phyloP scores from a whole-genome alignment of 805 yeast genomes.

The Clavispora phyllophila region DNA sequence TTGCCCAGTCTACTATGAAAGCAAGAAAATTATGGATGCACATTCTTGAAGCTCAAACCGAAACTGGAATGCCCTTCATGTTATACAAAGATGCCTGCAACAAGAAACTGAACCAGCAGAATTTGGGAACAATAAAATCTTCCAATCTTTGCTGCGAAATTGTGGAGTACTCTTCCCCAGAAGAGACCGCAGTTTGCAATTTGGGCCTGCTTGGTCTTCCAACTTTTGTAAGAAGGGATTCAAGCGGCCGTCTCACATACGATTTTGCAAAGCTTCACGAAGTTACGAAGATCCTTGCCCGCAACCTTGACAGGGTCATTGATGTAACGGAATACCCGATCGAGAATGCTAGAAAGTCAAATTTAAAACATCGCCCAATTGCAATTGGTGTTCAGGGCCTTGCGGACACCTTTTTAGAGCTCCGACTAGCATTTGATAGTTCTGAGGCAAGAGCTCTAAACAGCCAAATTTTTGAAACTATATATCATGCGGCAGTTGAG shows the following conservation, averaged over 20 bases:
- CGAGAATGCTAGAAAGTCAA: slow-evolving; percentile 66
- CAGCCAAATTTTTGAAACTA: slow-evolving; percentile 87
- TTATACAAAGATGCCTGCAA: slow-evolving; percentile 92
- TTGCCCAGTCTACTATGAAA: slow-evolving; percentile 50
- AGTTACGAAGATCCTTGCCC: slow-evolving; percentile 70
- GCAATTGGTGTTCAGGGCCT: slow-evolving; percentile 99
- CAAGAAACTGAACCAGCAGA: slow-evolving; percentile 81
- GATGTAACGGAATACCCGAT: slow-evolving; percentile 86
- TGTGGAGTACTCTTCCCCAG: slow-evolving; percentile 85
- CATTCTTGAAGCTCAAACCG: slow-evolving; percentile 87
- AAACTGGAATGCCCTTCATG: slow-evolving; percentile 95
- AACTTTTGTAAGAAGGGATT: slow-evolving; percentile 46
- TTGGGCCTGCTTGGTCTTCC: slow-evolving; percentile 90
- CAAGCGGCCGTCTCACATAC: slow-evolving; percentile 46
- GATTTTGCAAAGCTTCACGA: slow-evolving; percentile 73
- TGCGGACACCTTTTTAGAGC: slow-evolving; percentile 79
- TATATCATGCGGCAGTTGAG: slow-evolving; percentile 90
- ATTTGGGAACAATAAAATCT: slow-evolving; percentile 86
- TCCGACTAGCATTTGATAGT: slow-evolving; percentile 85
- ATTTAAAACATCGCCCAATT: slow-evolving; percentile 82
- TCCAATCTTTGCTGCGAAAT: slow-evolving; percentile 94
- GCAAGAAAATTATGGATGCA: slow-evolving; percentile 93
- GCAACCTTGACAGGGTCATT: slow-evolving; percentile 76
- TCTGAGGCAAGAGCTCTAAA: slow-evolving; percentile 70
- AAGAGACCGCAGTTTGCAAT: slow-evolving; percentile 94